Evolutionary conservation across 371 early-diverging fungal genomes (phyloP).

Genomic region (Capillidium heterosporum): DNA sequence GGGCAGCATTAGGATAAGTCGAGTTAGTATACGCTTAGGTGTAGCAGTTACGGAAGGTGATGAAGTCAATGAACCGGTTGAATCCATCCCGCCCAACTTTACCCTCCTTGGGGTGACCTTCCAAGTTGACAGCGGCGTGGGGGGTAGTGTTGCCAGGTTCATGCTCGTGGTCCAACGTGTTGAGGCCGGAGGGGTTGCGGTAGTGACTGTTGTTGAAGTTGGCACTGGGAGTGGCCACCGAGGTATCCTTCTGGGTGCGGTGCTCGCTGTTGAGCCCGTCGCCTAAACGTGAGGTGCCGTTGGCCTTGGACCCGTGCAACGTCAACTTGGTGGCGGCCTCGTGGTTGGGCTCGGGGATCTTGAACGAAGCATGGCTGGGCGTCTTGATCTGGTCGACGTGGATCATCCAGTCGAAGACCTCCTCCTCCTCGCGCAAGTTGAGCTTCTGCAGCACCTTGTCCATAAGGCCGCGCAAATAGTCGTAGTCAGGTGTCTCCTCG

Average conservation of each 20-base stretch:
- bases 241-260: too few species aligned
- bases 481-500: constrained; percentile 86
- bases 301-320: background rate
- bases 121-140: background rate
- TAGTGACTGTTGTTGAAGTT: background rate
- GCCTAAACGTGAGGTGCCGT: background rate
- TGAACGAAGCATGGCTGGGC: background rate
- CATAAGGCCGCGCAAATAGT: constrained; percentile 25
- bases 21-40: background rate
- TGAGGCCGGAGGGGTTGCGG: background rate
- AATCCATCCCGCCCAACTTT: background rate
- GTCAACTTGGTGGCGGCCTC: constrained; percentile 2
- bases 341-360: background rate
- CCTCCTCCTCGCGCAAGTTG: background rate
- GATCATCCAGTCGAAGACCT: constrained; percentile 5
- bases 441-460: constrained; percentile 4
- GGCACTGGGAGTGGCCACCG: background rate
- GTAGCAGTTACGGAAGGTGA: constrained; percentile 5
- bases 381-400: constrained; percentile 4
- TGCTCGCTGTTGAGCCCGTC: too few species aligned
- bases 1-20: too few species aligned
- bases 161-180: background rate
- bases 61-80: background rate
- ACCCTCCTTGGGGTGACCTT: background rate
- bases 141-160: background rate